Conservation (phyloP, 169 alveolate species). For the Babesia bovis region DNA sequence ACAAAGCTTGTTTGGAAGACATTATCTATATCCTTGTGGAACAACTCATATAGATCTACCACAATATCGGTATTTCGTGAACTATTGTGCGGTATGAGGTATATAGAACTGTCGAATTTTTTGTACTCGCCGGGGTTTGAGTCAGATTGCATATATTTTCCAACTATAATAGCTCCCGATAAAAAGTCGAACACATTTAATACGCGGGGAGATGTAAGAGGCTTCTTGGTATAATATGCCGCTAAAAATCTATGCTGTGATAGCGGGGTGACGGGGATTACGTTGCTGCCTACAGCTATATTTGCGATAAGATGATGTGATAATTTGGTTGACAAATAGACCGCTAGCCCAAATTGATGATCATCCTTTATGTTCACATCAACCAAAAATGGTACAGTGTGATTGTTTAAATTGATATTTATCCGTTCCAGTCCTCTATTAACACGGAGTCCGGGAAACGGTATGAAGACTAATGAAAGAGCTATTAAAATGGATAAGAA, state of each 20-base stretch:
- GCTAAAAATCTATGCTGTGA: conserved; percentile 18
- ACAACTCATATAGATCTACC: background rate
- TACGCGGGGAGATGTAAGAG: background rate
- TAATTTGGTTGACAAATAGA: conserved; percentile 2
- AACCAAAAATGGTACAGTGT: background rate
- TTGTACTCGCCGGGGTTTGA: background rate
- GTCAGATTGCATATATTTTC: conserved; percentile 4
- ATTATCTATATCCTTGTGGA: background rate
- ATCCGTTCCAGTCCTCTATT: background rate
- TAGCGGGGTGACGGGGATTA: background rate
- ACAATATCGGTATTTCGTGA: background rate
- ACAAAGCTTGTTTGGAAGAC: conserved; percentile 11
- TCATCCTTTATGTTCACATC: background rate
- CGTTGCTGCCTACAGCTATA: conserved; percentile 9
- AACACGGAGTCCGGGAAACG: conserved; percentile 11
- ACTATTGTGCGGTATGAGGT: background rate
- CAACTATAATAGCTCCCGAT: conserved; percentile 10
- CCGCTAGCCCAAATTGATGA: background rate
- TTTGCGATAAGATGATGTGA: conserved; percentile 6
- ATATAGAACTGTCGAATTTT: conserved; percentile 5
- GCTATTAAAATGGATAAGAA: background rate
- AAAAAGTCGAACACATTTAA: conserved; percentile 8
- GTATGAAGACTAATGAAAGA: conserved; percentile 4
- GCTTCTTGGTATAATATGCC: conserved; percentile 1
- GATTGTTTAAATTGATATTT: conserved; percentile 12